A percentile compares a stretch with the other conserved stretches of the same genome.
Conservation (phyloP, 169 alveolate species). For the Toxoplasma gondii region DNA sequence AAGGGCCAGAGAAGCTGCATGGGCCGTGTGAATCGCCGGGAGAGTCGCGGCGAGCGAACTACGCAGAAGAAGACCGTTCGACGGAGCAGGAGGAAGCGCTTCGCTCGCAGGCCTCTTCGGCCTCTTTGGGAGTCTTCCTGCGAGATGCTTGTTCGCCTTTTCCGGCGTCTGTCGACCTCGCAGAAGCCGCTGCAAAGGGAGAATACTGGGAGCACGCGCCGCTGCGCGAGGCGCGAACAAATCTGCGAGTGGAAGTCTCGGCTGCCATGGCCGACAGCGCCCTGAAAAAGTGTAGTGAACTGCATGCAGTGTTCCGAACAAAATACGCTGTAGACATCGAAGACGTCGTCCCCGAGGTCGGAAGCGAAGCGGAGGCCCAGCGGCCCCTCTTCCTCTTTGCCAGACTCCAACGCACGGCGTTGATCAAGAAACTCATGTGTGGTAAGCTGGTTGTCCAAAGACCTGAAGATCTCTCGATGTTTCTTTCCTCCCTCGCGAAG, state of each 20-base stretch:
- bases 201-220: background rate
- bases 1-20: too few relatives aligned
- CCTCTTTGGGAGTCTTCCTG: too few relatives aligned
- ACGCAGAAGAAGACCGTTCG: too few relatives aligned
- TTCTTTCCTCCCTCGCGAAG: background rate
- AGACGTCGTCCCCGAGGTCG: background rate
- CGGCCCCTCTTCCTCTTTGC: slow-evolving; percentile 3
- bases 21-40: background rate
- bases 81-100: too few relatives aligned
- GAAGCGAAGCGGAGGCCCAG: background rate
- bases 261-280: slow-evolving; percentile 27
- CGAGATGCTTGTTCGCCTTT: background rate
- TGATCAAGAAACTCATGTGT: slow-evolving; percentile 45
- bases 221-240: background rate
- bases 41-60: too few relatives aligned
- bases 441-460: slow-evolving; percentile 20
- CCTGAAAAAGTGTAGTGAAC: slow-evolving; percentile 19
- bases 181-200: slow-evolving; percentile 1
- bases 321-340: slow-evolving; percentile 18
- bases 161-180: background rate
- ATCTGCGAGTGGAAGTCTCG: slow-evolving; percentile 38
- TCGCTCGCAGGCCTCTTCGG: too few relatives aligned
- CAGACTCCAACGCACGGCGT: background rate
- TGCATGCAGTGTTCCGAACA: slow-evolving; percentile 44
- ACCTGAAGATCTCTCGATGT: background rate